Evolutionary conservation across 345 rosid species (phyloP).

Genomic region (Citrus cavaleriei): DNA sequence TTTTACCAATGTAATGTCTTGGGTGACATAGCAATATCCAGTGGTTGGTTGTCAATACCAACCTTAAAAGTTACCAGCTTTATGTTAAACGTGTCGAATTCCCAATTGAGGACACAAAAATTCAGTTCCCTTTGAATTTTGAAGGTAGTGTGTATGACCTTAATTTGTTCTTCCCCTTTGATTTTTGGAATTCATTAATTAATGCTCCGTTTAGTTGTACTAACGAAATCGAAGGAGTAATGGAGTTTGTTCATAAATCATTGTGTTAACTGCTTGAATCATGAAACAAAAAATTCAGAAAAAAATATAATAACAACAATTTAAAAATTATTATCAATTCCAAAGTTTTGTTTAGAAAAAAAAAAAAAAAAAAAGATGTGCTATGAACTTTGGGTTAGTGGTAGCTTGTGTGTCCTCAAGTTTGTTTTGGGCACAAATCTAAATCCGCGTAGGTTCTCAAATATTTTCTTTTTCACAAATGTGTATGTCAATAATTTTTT

Average conservation of each 20-base stretch:
- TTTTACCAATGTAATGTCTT: background rate
- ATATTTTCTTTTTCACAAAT: too few relatives aligned
- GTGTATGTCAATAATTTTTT: too few relatives aligned
- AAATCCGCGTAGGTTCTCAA: too few relatives aligned
- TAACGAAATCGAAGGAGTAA: background rate
- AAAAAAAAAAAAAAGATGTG: too few relatives aligned
- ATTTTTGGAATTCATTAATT: background rate
- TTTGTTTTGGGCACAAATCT: too few relatives aligned
- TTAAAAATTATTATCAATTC: too few relatives aligned
- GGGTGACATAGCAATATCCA: background rate
- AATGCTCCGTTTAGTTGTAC: background rate
- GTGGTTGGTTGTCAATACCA: conserved; percentile 13
- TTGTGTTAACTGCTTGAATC: background rate
- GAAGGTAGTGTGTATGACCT: background rate
- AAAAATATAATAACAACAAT: background rate
- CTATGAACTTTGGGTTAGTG: too few relatives aligned
- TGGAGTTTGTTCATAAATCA: background rate
- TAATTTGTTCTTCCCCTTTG: background rate
- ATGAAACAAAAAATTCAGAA: background rate
- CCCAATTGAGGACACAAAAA: background rate
- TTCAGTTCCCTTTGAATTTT: too few relatives aligned
- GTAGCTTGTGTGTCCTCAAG: too few relatives aligned
- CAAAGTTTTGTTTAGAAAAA: background rate
- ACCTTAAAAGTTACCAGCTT: conserved; percentile 3
- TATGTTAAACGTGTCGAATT: conserved; percentile 9